Conservation (phyloP, 352 stramenopile species). For the Phytophthora ramorum region DNA sequence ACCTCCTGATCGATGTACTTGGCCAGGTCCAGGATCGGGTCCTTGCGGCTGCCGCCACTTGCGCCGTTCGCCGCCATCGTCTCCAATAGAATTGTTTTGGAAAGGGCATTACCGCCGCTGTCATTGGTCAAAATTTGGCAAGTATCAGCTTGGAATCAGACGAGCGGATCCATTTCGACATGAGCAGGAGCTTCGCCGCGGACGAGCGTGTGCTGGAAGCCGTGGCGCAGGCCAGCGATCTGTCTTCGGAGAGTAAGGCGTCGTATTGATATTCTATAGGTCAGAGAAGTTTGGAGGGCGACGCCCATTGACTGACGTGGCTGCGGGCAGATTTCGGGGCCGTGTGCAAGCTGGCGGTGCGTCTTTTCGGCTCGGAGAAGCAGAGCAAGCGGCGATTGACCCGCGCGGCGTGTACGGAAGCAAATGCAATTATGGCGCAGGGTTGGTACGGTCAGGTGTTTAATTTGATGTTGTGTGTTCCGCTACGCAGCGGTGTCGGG, state of each 20-base stretch:
- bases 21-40: constrained; percentile 94
- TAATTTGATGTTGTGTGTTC: background rate
- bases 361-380: constrained; percentile 72
- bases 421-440: background rate
- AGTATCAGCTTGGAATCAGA: constrained; percentile 34
- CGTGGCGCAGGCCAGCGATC: constrained; percentile 38
- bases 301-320: background rate
- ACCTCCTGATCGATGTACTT: constrained; percentile 96
- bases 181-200: constrained; percentile 54
- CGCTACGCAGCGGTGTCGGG: constrained; percentile 53
- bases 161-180: constrained; percentile 28
- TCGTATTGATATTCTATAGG: background rate
- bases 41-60: constrained; percentile 48
- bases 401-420: constrained; percentile 60
- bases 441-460: background rate
- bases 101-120: background rate
- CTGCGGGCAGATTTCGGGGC: constrained; percentile 58
- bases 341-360: constrained; percentile 59
- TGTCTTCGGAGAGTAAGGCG: constrained; percentile 54
- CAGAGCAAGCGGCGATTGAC: constrained; percentile 66
- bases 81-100: constrained; percentile 17
- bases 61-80: constrained; percentile 69
- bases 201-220: constrained; percentile 73
- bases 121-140: constrained; percentile 24
- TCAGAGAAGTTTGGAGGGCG: background rate